Evolutionary conservation across 2,329 filamentous ascomycete species (phyloP).

Genomic region (Nemania abortiva): DNA sequence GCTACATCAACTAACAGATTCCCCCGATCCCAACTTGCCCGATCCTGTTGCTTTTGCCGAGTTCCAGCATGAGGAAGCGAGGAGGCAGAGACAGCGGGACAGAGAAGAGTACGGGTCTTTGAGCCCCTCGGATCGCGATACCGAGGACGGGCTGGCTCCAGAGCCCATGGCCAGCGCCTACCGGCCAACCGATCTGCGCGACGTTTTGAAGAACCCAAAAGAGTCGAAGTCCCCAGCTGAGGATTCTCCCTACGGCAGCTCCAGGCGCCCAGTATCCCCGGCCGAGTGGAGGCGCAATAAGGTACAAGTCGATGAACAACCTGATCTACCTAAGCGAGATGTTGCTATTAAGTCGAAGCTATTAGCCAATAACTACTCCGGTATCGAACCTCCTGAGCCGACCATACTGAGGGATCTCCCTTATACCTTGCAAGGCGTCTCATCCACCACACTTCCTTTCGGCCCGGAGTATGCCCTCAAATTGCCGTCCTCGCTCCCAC

Average conservation of each 20-base stretch:
- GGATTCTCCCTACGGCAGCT: conserved; percentile 32
- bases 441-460: conserved; percentile 86
- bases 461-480: conserved; percentile 75
- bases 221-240: conserved; percentile 42
- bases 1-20: conserved; percentile 84
- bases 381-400: conserved; percentile 72
- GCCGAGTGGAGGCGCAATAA: conserved; percentile 50
- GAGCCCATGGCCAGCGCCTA: conserved; percentile 41
- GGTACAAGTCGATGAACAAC: conserved; percentile 39
- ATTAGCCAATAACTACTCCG: conserved; percentile 67
- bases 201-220: conserved; percentile 49
- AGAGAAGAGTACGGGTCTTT: conserved; percentile 41
- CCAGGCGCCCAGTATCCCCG: conserved; percentile 37
- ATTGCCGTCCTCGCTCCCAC: conserved; percentile 81
- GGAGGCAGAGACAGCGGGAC: conserved; percentile 35
- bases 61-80: conserved; percentile 49
- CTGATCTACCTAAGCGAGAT: conserved; percentile 56
- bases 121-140: conserved; percentile 44
- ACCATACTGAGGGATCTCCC: conserved; percentile 83
- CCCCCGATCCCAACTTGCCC: conserved; percentile 67
- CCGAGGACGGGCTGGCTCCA: conserved; percentile 32
- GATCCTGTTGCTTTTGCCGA: conserved; percentile 51
- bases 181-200: conserved; percentile 48
- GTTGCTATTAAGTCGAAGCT: conserved; percentile 69
- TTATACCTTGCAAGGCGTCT: conserved; percentile 92